Percentiles rank a stretch among this genome's conserved stretches.
Conservation (phyloP, 2,329 filamentous ascomycete genomes). For the Claviceps sorghi region DNA sequence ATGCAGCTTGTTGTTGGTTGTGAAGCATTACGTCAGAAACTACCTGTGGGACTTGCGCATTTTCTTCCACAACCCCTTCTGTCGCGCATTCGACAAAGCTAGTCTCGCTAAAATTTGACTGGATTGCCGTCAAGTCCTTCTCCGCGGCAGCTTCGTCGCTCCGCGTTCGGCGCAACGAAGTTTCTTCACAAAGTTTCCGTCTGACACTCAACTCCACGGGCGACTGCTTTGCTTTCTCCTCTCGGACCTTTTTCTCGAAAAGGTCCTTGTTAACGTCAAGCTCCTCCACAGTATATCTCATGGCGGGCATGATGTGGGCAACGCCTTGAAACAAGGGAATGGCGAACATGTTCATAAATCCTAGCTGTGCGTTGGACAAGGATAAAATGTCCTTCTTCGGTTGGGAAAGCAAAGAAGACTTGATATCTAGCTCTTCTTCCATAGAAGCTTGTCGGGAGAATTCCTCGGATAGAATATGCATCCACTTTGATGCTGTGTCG, state of each 20-base stretch:
- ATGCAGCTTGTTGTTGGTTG: constrained; percentile 11
- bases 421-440: constrained; percentile 76
- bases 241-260: constrained; percentile 55
- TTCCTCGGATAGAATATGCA: constrained; percentile 84
- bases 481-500: constrained; percentile 74
- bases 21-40: constrained; percentile 11
- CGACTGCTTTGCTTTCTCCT: constrained; percentile 39
- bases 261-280: constrained; percentile 60
- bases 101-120: constrained; percentile 4
- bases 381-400: constrained; percentile 74
- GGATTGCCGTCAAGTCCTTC: constrained; percentile 13
- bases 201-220: constrained; percentile 24
- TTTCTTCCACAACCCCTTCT: constrained; percentile 10
- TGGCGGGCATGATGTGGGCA: constrained; percentile 68
- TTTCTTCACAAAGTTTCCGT: constrained; percentile 24
- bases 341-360: constrained; percentile 94
- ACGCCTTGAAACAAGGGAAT: constrained; percentile 82
- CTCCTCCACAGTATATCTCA: constrained; percentile 73
- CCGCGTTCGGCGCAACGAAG: constrained; percentile 31
- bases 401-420: constrained; percentile 71
- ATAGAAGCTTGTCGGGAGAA: constrained; percentile 87
- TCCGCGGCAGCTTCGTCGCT: constrained; percentile 20
- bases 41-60: constrained; percentile 11
- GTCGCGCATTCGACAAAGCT: constrained; percentile 9
- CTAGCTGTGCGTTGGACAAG: constrained; percentile 74